Evolutionary conservation across 352 stramenopile species (phyloP).

Genomic region (Phytopythium montanum): DNA sequence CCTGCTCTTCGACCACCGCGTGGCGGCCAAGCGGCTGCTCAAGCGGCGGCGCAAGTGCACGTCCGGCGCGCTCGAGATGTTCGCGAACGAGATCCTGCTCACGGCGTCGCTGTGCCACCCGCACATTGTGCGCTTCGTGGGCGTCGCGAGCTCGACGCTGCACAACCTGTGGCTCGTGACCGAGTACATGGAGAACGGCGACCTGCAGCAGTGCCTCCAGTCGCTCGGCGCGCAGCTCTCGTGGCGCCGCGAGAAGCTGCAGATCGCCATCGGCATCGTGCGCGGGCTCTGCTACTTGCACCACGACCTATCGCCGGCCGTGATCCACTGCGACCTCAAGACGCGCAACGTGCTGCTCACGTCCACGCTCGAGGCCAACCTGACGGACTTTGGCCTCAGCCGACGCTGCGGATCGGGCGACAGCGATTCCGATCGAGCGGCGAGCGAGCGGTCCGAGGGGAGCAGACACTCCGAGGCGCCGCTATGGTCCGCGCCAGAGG

Average conservation of each 20-base stretch:
- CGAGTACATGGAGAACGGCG: slow-evolving; percentile 38
- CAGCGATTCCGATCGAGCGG: not conserved
- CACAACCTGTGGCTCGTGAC: slow-evolving; percentile 42
- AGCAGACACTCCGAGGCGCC: slow-evolving; percentile 17
- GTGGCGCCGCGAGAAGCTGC: slow-evolving; percentile 42
- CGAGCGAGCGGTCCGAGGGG: slow-evolving; percentile 11
- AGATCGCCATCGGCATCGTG: slow-evolving; percentile 39
- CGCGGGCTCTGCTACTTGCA: slow-evolving; percentile 47
- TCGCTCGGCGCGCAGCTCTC: slow-evolving; percentile 18
- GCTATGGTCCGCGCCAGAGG: slow-evolving; percentile 73
- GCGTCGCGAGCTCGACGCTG: slow-evolving; percentile 33
- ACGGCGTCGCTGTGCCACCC: slow-evolving; percentile 27
- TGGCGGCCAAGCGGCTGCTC: slow-evolving; percentile 37
- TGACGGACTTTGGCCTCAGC: slow-evolving; percentile 33
- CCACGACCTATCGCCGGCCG: slow-evolving; percentile 15
- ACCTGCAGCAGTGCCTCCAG: slow-evolving; percentile 33
- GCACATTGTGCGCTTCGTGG: slow-evolving; percentile 38
- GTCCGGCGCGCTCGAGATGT: slow-evolving; percentile 21
- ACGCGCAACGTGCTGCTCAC: slow-evolving; percentile 45
- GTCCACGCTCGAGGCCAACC: slow-evolving; percentile 27
- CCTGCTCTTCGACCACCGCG: slow-evolving; percentile 20
- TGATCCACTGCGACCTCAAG: slow-evolving; percentile 57
- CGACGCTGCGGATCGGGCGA: not conserved
- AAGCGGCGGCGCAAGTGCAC: slow-evolving; percentile 14
- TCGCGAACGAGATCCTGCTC: slow-evolving; percentile 32